A percentile compares a stretch with the other conserved stretches of the same genome.
Conservation (phyloP, 129 eudicot species). For the Logfia minima region DNA sequence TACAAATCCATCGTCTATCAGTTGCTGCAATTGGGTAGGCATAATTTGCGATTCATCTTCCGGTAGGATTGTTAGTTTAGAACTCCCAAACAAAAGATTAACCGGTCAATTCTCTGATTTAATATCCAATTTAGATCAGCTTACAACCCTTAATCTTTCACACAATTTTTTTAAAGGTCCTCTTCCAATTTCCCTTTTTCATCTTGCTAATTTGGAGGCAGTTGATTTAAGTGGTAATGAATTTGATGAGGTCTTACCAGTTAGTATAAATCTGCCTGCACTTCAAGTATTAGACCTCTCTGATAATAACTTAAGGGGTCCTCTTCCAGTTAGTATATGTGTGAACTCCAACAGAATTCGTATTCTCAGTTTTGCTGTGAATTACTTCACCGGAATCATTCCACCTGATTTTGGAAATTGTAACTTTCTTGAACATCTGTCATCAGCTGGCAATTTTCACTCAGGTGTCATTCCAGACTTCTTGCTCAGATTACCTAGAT, state of each 20-base stretch:
- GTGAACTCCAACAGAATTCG: conserved; percentile 43
- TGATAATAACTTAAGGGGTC: conserved; percentile 43
- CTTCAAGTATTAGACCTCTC: conserved; percentile 45
- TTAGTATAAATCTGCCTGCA: conserved; percentile 44
- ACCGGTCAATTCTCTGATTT: conserved; percentile 44
- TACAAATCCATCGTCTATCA: conserved; percentile 23
- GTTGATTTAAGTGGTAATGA: conserved; percentile 50
- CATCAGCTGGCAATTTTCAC: conserved; percentile 36
- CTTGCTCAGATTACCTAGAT: conserved; percentile 37
- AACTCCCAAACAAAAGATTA: conserved; percentile 35
- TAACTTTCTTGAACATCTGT: conserved; percentile 44
- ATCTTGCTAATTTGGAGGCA: conserved; percentile 40
- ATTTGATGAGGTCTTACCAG: conserved; percentile 40
- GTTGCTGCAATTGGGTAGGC: conserved; percentile 63
- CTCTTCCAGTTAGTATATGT: conserved; percentile 53
- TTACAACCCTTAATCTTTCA: conserved; percentile 60
- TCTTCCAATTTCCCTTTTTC: conserved; percentile 47
- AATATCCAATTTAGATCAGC: conserved; percentile 44
- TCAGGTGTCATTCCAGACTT: conserved; percentile 50
- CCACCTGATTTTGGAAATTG: conserved; percentile 42
- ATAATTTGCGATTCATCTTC: conserved; percentile 46
- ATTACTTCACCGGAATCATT: conserved; percentile 46
- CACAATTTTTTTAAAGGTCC: conserved; percentile 43
- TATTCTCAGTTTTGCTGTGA: conserved; percentile 29
- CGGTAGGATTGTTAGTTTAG: conserved; percentile 46